Evolutionary conservation across 202 grass and related monocot genomes (phyloP).

Genomic region (Miscanthus sacchariflorus): DNA sequence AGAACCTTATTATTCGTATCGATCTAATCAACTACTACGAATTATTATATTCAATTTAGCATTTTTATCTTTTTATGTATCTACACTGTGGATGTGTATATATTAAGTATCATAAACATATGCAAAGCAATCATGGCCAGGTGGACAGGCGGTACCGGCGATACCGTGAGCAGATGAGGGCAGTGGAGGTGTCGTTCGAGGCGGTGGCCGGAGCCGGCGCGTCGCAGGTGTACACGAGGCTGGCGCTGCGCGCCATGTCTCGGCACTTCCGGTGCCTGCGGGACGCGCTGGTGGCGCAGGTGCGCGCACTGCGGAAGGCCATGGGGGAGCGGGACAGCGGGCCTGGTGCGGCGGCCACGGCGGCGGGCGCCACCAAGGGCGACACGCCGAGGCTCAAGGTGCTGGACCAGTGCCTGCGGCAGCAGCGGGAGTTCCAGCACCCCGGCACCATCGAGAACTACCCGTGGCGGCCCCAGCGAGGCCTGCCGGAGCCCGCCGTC

Average conservation of each 20-base stretch:
- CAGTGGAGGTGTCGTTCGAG: constrained; percentile 63
- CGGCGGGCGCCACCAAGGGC: constrained; percentile 53
- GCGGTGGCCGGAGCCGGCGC: constrained; percentile 52
- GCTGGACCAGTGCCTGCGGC: constrained; percentile 66
- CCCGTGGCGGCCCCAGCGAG: constrained; percentile 75
- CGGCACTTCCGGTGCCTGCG: constrained; percentile 79
- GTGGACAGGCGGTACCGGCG: constrained; percentile 76
- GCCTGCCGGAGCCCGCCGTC: constrained; percentile 74
- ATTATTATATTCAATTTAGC: background rate
- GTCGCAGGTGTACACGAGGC: constrained; percentile 59
- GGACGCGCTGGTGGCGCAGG: constrained; percentile 58
- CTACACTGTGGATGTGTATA: background rate
- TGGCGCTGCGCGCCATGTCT: constrained; percentile 80
- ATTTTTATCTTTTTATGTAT: background rate
- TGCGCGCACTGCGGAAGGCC: constrained; percentile 48
- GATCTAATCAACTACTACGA: too few species aligned
- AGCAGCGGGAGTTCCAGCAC: constrained; percentile 64
- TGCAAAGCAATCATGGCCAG: constrained; percentile 25
- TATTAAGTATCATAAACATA: background rate
- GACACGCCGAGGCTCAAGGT: constrained; percentile 67
- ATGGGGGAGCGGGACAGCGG: constrained; percentile 36
- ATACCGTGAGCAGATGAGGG: constrained; percentile 68
- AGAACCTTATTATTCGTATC: background rate
- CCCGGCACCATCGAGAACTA: constrained; percentile 49
- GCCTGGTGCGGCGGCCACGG: background rate